Evolutionary conservation across 2,329 filamentous ascomycete species (phyloP), one percentile per base, ranked within the genome.

Genomic region (Fusarium avenaceum): DNA sequence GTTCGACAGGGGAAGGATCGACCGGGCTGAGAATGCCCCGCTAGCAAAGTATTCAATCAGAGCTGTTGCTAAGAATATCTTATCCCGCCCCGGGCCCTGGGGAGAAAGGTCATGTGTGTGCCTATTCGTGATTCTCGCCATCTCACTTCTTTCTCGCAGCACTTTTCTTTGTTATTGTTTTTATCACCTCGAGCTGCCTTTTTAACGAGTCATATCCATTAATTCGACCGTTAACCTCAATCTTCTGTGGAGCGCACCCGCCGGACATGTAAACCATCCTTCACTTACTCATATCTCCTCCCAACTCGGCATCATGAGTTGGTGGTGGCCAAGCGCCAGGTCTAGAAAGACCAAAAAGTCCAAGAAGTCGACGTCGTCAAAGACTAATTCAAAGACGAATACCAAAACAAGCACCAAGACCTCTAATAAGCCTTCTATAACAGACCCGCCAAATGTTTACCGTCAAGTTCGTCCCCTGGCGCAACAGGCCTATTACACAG

Each of bases 31-130:
- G 54, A 19, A 33, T 24, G 30, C 43, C 57, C 63, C 63, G 47
- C 63, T 33, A 30, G 15, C 32, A 55, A 50, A 63, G 26, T 44
- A 61, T 20, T 50, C 40, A 64, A 63, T 64, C 40, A 58, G n/a
- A 33, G n/a, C 20, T 38, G 62, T 54, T 69, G 61, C 66, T 69
- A 69, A 69, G 66, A 69, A 69, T 69, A 69, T 65, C 65, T n/a
- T 43, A 15, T 43, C 57, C 39, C 54, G 48, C 44, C 50, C 54
- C 63, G 57, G 61, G 42, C 44, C 50, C 48, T 64, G 57, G 61
- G 42, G 35, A 39, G 33, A 32, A 42, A 39, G 59, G 62, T 69
- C 66, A 65, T 49, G 48, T 63, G 61, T 55, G 46, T 47, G 47
- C 33, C 57, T 64, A 35, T 56, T 58, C 58, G 63, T 64, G 62